Conservation (phyloP, 2,329 filamentous ascomycete species). For the Canariomyces notabilis region DNA sequence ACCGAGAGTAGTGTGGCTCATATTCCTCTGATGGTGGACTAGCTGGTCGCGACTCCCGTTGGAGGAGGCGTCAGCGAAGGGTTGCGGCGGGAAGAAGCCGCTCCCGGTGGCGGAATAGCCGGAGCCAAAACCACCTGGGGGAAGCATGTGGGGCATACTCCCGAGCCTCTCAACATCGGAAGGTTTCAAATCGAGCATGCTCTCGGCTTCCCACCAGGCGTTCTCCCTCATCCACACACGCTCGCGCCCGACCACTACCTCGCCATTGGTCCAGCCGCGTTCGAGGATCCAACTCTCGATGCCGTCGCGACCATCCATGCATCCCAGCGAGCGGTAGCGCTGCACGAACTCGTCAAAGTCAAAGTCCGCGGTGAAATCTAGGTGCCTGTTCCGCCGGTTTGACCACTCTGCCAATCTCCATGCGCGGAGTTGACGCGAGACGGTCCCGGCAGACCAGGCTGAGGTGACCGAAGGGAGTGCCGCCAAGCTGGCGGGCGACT, state of each 20-base stretch:
- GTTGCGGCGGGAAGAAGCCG: conserved; percentile 65
- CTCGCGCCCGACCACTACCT: conserved; percentile 85
- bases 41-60: conserved; percentile 71
- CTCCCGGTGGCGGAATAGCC: conserved; percentile 63
- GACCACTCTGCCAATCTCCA: conserved; percentile 97
- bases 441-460: conserved; percentile 86
- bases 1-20: conserved; percentile 48
- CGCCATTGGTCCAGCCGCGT: conserved; percentile 96
- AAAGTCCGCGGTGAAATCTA: conserved; percentile 96
- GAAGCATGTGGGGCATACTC: conserved; percentile 32
- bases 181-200: conserved; percentile 85
- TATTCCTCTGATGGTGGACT: conserved; percentile 54
- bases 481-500: conserved; percentile 70
- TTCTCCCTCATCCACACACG: conserved; percentile 92
- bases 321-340: conserved; percentile 78
- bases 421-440: conserved; percentile 86
- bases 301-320: conserved; percentile 82
- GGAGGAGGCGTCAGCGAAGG: conserved; percentile 54
- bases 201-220: conserved; percentile 97
- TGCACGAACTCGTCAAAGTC: conserved; percentile 87
- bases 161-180: conserved; percentile 39
- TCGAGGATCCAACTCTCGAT: conserved; percentile 93
- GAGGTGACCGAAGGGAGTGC: conserved; percentile 67
- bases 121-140: conserved; percentile 59
- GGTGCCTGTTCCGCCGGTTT: conserved; percentile 81